phyloP scores from a whole-genome alignment of 208 protist genomes.

The Crithidia expoeki region DNA sequence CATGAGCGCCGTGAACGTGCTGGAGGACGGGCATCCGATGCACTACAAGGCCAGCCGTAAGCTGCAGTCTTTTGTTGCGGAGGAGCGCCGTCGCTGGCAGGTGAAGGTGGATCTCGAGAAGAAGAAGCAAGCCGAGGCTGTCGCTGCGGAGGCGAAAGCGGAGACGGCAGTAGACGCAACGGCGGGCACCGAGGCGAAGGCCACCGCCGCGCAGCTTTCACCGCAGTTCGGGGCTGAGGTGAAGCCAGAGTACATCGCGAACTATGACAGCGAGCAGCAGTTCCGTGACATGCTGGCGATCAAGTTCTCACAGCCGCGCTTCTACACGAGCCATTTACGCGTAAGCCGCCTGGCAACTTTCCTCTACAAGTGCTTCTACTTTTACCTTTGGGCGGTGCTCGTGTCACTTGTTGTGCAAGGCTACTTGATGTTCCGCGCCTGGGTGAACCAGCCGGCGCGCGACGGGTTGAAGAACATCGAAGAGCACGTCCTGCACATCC shows the following conservation, averaged over 20 bases:
- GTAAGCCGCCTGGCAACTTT: constrained; percentile 60
- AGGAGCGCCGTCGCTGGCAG: constrained; percentile 64
- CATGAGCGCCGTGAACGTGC: constrained; percentile 72
- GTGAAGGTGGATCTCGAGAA: constrained; percentile 36
- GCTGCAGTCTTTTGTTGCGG: constrained; percentile 69
- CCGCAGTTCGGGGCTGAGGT: constrained; percentile 26
- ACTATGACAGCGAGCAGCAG: constrained; percentile 70
- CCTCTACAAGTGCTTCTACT: constrained; percentile 82
- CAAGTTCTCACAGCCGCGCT: constrained; percentile 81
- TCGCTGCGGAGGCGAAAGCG: constrained; percentile 26
- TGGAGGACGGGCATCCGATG: constrained; percentile 90
- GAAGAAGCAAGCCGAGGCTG: constrained; percentile 41
- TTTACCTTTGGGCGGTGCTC: constrained; percentile 82
- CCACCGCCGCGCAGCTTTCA: not conserved
- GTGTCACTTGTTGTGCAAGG: constrained; percentile 79
- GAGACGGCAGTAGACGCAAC: constrained; percentile 15
- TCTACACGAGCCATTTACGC: constrained; percentile 73
- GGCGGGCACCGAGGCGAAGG: constrained; percentile 9
- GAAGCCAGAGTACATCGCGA: constrained; percentile 15
- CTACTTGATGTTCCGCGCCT: constrained; percentile 82
- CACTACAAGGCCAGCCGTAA: constrained; percentile 81
- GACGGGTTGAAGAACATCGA: constrained; percentile 81
- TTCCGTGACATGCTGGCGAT: constrained; percentile 86
- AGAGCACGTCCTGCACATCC: constrained; percentile 82
- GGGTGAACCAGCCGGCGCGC: constrained; percentile 85